A percentile compares a stretch with the other conserved stretches of the same genome.
phyloP scores from a whole-genome alignment of 1,284 basidiomycete species.

The Cutaneotrichosporon cutaneum region DNA sequence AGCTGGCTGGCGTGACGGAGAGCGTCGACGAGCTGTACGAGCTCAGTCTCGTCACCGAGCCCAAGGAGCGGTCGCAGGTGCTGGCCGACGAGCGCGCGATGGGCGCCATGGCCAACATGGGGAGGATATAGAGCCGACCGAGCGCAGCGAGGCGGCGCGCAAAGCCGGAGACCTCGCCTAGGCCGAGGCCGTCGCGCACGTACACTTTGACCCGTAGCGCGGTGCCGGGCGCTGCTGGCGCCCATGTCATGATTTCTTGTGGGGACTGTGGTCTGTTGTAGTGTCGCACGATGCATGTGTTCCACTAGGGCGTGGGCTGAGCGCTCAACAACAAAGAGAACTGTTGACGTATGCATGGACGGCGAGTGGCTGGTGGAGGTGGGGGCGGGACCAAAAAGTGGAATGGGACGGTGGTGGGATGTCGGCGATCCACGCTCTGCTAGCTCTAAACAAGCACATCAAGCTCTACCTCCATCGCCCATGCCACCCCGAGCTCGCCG shows the following conservation, averaged over 20 bases:
- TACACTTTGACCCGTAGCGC: background rate
- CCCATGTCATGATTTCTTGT: background rate
- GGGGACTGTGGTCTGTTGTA: background rate
- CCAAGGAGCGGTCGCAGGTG: slow-evolving; percentile 62
- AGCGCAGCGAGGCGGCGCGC: background rate
- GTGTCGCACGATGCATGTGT: slow-evolving; percentile 1
- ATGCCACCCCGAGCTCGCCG: background rate
- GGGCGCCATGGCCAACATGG: background rate
- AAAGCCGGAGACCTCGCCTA: background rate
- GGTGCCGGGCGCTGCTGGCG: background rate
- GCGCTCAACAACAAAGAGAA: background rate
- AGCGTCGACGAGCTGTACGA: slow-evolving; percentile 72
- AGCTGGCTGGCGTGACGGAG: slow-evolving; percentile 57
- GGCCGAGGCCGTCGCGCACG: background rate
- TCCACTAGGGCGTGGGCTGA: background rate
- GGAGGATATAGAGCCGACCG: background rate
- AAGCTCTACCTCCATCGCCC: background rate
- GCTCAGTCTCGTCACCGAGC: slow-evolving; percentile 79
- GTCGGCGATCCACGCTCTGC: background rate
- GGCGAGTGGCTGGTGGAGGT: background rate
- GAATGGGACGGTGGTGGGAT: background rate
- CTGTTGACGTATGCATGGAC: no score
- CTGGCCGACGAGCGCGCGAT: background rate
- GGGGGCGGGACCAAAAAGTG: slow-evolving; percentile 4
- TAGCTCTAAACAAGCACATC: background rate